phyloP scores from a whole-genome alignment of 352 stramenopile species.

The Globisporangium solare region DNA sequence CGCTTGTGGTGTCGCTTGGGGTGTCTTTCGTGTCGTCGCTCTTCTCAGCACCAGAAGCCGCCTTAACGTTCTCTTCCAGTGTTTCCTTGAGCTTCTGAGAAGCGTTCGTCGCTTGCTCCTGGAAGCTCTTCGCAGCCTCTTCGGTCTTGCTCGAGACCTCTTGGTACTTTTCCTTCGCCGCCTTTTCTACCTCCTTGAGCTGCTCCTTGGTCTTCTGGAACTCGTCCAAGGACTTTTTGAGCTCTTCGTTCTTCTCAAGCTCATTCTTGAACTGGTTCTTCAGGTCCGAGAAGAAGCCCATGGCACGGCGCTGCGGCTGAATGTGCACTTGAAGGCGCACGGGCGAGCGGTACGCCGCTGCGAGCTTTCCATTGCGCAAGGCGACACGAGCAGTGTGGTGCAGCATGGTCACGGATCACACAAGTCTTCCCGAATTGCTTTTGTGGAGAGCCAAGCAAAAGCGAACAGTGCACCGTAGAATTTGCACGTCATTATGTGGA shows the following conservation, averaged over 20 bases:
- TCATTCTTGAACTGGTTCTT: slow-evolving; percentile 81
- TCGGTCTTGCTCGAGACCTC: slow-evolving; percentile 52
- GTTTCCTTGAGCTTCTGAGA: slow-evolving; percentile 69
- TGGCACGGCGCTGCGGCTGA: slow-evolving; percentile 35
- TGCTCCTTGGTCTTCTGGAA: slow-evolving; percentile 69
- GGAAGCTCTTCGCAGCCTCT: slow-evolving; percentile 50
- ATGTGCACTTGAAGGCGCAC: not conserved
- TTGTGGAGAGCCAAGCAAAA: slow-evolving; percentile 4
- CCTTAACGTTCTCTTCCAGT: slow-evolving; percentile 29
- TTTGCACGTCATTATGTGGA: not conserved
- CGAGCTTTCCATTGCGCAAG: slow-evolving; percentile 12
- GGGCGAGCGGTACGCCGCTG: not conserved
- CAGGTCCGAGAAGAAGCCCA: slow-evolving; percentile 74
- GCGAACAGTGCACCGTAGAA: no score
- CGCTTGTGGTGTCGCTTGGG: slow-evolving; percentile 13
- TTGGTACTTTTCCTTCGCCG: slow-evolving; percentile 56
- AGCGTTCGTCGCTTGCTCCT: slow-evolving; percentile 48
- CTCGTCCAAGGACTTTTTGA: slow-evolving; percentile 77
- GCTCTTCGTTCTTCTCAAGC: slow-evolving; percentile 76
- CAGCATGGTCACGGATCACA: slow-evolving; percentile 16
- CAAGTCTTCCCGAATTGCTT: slow-evolving; percentile 4
- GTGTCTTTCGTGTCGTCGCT: slow-evolving; percentile 13
- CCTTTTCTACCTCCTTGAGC: slow-evolving; percentile 61
- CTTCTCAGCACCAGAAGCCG: slow-evolving; percentile 8
- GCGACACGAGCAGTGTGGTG: slow-evolving; percentile 20